Evolutionary conservation across 129 eudicot genomes (phyloP).

Genomic region (Lonicera japonica): DNA sequence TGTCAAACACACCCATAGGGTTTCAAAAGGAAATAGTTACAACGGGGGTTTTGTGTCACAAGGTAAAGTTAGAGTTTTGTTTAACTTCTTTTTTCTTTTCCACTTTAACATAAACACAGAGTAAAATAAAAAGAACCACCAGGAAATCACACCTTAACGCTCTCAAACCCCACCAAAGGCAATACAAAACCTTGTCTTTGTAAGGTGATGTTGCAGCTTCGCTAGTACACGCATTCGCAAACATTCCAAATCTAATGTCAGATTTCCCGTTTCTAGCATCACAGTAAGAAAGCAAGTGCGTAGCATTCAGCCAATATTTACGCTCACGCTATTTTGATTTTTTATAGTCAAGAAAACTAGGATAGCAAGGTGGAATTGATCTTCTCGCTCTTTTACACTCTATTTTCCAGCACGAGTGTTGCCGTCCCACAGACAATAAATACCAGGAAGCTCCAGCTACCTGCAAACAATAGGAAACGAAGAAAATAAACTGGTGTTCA

Average conservation of each 20-base stretch:
- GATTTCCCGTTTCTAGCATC: slow-evolving; percentile 64
- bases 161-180: slow-evolving; percentile 98
- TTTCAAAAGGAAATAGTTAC: no score
- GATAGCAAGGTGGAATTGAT: slow-evolving; percentile 37
- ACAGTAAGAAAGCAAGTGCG: slow-evolving; percentile 48
- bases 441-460: slow-evolving; percentile 92
- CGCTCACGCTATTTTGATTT: slow-evolving; percentile 39
- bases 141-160: slow-evolving; percentile 60
- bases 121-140: no score
- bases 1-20: no score
- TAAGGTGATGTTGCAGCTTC: slow-evolving; percentile 69
- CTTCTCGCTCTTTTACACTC: slow-evolving; percentile 48
- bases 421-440: slow-evolving; percentile 75
- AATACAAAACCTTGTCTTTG: slow-evolving; percentile 63
- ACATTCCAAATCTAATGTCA: slow-evolving; percentile 84
- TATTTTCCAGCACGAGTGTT: slow-evolving; percentile 76
- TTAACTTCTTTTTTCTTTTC: no score
- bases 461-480: slow-evolving; percentile 22
- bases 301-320: slow-evolving; percentile 56
- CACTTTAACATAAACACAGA: no score
- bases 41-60: no score
- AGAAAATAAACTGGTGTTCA: background rate
- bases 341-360: slow-evolving; percentile 60
- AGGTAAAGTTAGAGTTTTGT: no score
- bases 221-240: slow-evolving; percentile 88